Conservation (phyloP, 2,329 filamentous ascomycete species). For the Trichoderma sp. region DNA sequence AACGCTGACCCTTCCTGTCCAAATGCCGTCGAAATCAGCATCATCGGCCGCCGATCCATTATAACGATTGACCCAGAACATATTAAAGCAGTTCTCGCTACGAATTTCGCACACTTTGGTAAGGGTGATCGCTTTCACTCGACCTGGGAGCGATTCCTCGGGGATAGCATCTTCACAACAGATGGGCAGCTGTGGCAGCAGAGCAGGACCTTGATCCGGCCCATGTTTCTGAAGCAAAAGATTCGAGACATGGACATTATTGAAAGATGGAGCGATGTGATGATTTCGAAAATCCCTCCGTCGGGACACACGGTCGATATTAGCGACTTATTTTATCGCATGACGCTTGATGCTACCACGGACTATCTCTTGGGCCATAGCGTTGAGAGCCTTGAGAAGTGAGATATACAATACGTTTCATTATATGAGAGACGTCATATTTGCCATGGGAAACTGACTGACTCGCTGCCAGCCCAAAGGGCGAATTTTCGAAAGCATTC, state of each 20-base stretch:
- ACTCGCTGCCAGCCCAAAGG: slow-evolving; percentile 50
- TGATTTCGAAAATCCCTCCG: slow-evolving; percentile 30
- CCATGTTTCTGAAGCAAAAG: slow-evolving; percentile 83
- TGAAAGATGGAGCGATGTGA: slow-evolving; percentile 47
- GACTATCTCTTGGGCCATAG: slow-evolving; percentile 74
- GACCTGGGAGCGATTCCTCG: slow-evolving; percentile 76
- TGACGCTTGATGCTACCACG: slow-evolving; percentile 81
- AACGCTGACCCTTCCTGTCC: slow-evolving; percentile 8
- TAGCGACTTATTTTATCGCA: slow-evolving; percentile 76
- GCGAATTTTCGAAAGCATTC: slow-evolving; percentile 79
- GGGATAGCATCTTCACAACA: slow-evolving; percentile 75
- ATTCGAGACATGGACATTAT: slow-evolving; percentile 80
- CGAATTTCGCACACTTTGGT: slow-evolving; percentile 81
- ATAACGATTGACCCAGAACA: slow-evolving; percentile 85
- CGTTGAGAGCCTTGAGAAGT: slow-evolving; percentile 26
- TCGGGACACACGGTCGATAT: slow-evolving; percentile 66
- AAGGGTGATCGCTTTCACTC: slow-evolving; percentile 74
- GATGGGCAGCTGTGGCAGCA: slow-evolving; percentile 78
- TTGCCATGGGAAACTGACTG: not conserved
- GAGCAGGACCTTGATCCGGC: slow-evolving; percentile 76
- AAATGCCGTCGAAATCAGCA: slow-evolving; percentile 52
- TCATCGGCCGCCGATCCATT: slow-evolving; percentile 62
- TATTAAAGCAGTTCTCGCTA: slow-evolving; percentile 86
- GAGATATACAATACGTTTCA: not conserved
- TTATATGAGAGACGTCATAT: not conserved